Evolutionary conservation across 2,329 filamentous ascomycete genomes (phyloP).

Genomic region (Microdochium trichocladiopsis): DNA sequence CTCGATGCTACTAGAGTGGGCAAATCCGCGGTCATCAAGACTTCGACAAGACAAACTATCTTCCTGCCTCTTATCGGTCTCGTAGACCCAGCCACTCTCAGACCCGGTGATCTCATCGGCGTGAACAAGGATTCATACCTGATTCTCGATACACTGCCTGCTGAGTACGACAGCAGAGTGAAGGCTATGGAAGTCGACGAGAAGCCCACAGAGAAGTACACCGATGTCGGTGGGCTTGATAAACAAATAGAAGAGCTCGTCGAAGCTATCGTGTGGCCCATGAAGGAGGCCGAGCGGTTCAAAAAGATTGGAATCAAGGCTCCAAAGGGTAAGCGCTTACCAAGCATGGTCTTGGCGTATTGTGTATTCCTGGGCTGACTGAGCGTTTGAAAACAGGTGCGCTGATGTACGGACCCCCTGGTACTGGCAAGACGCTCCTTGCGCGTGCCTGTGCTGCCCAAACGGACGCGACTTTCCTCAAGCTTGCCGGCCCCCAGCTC

Average conservation of each 20-base stretch:
- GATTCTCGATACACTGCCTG: conserved; percentile 90
- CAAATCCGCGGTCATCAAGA: conserved; percentile 99
- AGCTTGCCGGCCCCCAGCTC: conserved; percentile 92
- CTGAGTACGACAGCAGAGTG: conserved; percentile 96
- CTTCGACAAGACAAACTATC: conserved; percentile 95
- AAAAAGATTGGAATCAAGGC: conserved; percentile 99
- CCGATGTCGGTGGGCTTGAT: conserved; percentile 91
- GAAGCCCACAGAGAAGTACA: conserved; percentile 99
- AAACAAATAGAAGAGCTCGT: conserved; percentile 99
- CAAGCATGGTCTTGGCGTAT: conserved; percentile 8
- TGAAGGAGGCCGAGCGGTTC: conserved; percentile 98
- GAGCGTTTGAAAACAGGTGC: conserved; percentile 53
- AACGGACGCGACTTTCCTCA: conserved; percentile 97
- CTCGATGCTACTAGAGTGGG: conserved; percentile 93
- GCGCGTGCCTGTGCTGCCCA: conserved; percentile 95
- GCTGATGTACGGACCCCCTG: conserved; percentile 93
- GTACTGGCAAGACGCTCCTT: conserved; percentile 85
- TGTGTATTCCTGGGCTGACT: not conserved
- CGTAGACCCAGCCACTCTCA: conserved; percentile 90
- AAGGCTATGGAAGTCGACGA: conserved; percentile 99
- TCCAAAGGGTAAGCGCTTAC: conserved; percentile 68
- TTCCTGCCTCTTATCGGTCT: conserved; percentile 96
- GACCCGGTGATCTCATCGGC: conserved; percentile 93
- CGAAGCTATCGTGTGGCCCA: conserved; percentile 97
- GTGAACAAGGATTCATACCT: conserved; percentile 99